Evolutionary conservation across 2,329 filamentous ascomycete species (phyloP), one percentile per base, ranked within the genome.

Genomic region (Epichloe baconii): DNA sequence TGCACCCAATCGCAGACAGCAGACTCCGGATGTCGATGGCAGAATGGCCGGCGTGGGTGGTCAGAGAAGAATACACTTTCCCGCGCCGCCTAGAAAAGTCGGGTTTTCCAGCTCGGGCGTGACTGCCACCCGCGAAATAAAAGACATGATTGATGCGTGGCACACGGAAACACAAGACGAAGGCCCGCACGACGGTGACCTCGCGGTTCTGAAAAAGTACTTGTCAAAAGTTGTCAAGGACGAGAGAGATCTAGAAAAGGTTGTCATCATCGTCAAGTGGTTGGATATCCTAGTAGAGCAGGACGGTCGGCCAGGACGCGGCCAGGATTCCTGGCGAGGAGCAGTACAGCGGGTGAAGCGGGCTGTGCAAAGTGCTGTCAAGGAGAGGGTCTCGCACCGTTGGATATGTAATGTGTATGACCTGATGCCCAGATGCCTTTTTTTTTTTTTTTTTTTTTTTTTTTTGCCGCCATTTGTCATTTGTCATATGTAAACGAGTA

Each of bases 191-290:
- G 68, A 69, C 0, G 81, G 86, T 52, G 93, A 98, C 66, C 83
- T 91, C 0, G 76, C 75, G 41, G 82, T 90, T 38, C 72, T 97
- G 54, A 79, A 76, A 50, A 77, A 73, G 59, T 97, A 95, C 65
- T 66, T 97, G 34, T 71, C 64, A 5, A 77, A 76, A 26, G 87
- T 97, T 0, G 76, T 95, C 0, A 54, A 69, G 1, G 83, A 91
- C 52, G 93, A 97, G 66, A 73, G 77, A 52, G 83, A 96, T 63
- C 74, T 93, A 68, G 76, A 77, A 5, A 95, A 95, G 66, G 86
- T 79, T 1, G 75, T 80, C 2, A 77, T 78, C 12, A 67, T 93
- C 17, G 76, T 85, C 12, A 80, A 74, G 56, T 95, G 88, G 87
- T 57, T 84, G 47, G 71, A 71, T 42, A 72, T 78, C 60, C 56